These are phyloP conservation scores for Blastocystis sp. DNA, from an alignment of 352 stramenopile species.

Conservation along the genomic window DNA sequence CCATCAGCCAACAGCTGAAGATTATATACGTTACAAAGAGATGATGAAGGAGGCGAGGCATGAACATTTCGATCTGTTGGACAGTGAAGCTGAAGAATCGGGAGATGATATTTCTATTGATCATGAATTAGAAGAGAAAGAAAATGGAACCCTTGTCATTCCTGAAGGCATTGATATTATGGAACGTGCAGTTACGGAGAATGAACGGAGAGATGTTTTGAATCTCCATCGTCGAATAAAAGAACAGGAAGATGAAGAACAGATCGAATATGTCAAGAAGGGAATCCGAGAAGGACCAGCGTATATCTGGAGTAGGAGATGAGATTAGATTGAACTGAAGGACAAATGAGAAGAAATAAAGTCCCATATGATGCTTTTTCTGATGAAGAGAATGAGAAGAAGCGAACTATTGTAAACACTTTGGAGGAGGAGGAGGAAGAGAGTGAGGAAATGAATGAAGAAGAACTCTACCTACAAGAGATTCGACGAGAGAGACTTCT, in stretches of 20 bases:
- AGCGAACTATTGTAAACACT: background rate
- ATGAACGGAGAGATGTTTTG: slow-evolving; percentile 5
- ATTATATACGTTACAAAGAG: slow-evolving; percentile 31
- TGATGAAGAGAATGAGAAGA: slow-evolving; percentile 5
- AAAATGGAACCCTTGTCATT: background rate
- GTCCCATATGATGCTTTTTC: slow-evolving; percentile 47
- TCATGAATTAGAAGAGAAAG: background rate
- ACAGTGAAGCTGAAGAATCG: slow-evolving; percentile 58
- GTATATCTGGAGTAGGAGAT: slow-evolving; percentile 10
- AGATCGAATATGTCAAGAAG: slow-evolving; percentile 27
- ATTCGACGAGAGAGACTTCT: slow-evolving; percentile 16
- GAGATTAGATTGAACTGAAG: background rate
- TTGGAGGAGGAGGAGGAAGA: background rate
- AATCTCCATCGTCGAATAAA: slow-evolving; percentile 35
- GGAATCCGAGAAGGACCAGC: slow-evolving; percentile 9
- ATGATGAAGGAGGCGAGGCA: slow-evolving; percentile 40
- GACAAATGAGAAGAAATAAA: slow-evolving; percentile 31
- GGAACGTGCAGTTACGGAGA: slow-evolving; percentile 7
- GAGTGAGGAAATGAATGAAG: slow-evolving; percentile 22
- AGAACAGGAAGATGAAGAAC: slow-evolving; percentile 10
- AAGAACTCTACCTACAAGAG: slow-evolving; percentile 43
- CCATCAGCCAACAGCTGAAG: slow-evolving; percentile 21
- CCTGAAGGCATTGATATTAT: slow-evolving; percentile 52
- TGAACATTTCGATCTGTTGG: slow-evolving; percentile 1
- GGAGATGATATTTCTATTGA: background rate